Base-by-base conservation (phyloP, 306 rosid genomes). In the Ammopiptanthus mongolicus region DNA sequence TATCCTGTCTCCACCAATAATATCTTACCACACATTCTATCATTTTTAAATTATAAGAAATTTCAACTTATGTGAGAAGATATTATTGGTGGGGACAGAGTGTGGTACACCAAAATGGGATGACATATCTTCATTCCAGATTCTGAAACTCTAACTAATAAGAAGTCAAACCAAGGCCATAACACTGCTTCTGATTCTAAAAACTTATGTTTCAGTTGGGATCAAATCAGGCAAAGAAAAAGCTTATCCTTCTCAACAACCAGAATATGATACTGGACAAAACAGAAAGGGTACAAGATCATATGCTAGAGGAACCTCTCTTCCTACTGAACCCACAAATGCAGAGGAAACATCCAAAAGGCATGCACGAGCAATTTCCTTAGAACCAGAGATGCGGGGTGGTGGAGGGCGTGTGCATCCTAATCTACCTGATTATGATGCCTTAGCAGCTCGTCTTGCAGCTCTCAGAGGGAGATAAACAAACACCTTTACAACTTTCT, bases 381-480 rank as follows among this genome's bases (percentile, higher is more conserved):
- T 84, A 0, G 73, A 73, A 23, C 42, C 85, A 15, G 88, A 76
- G 61, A 48, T 63, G 51, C 25, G 5, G 31, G 31, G 41, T 50
- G 63, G 58, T 6, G 78, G 71, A 9, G 3, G 62, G 23, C 86
- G 51, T 33, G 91, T 85, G 55, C 91, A 88, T 73, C 92, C 96
- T 1, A 91, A 82, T 73, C 86, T 88, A 51, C 97, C 97, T 0
- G 97, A 92, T 34, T 95, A 84, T 48, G 97, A 95, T 41, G 90
- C 92, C 17, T 74, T 95, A 41, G 85, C 76, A 18, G 87, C 90
- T 52, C 86, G 79, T 21, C 29, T 95, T 44, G 81, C 82, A 34
- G 83, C 96, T 70, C 86, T 90, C 5, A 88, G 76, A 41, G 73
- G 80, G 37, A 81, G 66, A 62, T 88, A 85, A 76, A 61, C 39